Evolutionary conservation across 2,329 filamentous ascomycete genomes (phyloP).

Genomic region (Colletotrichum eleusines): DNA sequence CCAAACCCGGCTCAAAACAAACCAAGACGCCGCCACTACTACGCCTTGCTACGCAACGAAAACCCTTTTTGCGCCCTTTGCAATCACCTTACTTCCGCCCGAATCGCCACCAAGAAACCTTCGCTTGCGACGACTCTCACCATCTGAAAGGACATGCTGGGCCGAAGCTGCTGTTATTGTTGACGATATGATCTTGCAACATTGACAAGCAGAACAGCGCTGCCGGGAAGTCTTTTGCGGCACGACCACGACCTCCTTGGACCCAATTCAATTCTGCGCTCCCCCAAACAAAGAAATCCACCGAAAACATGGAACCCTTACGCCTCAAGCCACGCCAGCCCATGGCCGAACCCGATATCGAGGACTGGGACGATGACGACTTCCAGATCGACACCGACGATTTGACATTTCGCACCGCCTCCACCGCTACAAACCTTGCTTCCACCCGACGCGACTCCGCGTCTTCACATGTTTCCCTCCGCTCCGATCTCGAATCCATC

Average conservation of each 20-base stretch:
- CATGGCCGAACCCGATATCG: slow-evolving; percentile 69
- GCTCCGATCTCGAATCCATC: slow-evolving; percentile 83
- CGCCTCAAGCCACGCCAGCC: slow-evolving; percentile 66
- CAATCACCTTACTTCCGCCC: slow-evolving; percentile 21
- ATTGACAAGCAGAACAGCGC: slow-evolving; percentile 41
- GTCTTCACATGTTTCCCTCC: slow-evolving; percentile 84
- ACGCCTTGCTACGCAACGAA: slow-evolving; percentile 28
- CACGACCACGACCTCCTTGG: slow-evolving; percentile 18
- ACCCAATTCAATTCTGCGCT: slow-evolving; percentile 32
- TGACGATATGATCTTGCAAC: slow-evolving; percentile 45
- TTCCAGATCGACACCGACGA: slow-evolving; percentile 78
- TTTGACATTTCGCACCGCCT: slow-evolving; percentile 68
- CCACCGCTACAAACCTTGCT: slow-evolving; percentile 57
- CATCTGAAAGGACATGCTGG: slow-evolving; percentile 41
- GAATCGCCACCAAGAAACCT: slow-evolving; percentile 1
- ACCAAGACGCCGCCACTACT: slow-evolving; percentile 32
- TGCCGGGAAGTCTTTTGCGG: slow-evolving; percentile 35
- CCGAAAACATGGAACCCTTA: slow-evolving; percentile 64
- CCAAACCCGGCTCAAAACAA: slow-evolving; percentile 37
- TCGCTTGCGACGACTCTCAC: slow-evolving; percentile 22
- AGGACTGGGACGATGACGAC: slow-evolving; percentile 85
- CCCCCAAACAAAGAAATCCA: slow-evolving; percentile 18
- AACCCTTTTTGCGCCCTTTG: slow-evolving; percentile 20
- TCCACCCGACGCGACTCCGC: slow-evolving; percentile 78
- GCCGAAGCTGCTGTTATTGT: slow-evolving; percentile 37